These are phyloP conservation scores for Priceomyces melissophilus DNA, from an alignment of 805 yeast species.

Conservation along the genomic window DNA sequence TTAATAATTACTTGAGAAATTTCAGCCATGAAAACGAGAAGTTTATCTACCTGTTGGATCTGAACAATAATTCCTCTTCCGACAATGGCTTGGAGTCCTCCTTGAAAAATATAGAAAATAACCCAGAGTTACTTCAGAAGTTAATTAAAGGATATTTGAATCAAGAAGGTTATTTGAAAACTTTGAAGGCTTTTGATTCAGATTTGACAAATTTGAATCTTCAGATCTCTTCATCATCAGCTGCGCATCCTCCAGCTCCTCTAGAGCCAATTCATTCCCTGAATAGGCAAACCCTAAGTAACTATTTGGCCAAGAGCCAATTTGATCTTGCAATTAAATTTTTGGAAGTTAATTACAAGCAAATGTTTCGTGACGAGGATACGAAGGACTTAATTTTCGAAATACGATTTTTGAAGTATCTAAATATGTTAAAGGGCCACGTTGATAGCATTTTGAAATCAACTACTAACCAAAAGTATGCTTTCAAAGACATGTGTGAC, in stretches of 20 bases:
- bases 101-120: conserved; percentile 23
- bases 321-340: conserved; percentile 22
- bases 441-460: conserved; percentile 15
- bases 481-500: conserved; percentile 17
- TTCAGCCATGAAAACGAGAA: conserved; percentile 36
- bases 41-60: conserved; percentile 19
- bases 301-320: conserved; percentile 17
- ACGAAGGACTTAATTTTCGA: conserved; percentile 20
- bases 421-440: conserved; percentile 18
- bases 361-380: conserved; percentile 9
- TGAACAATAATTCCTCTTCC: conserved; percentile 8
- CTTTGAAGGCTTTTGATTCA: conserved; percentile 29
- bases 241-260: conserved; percentile 7
- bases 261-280: conserved; percentile 19
- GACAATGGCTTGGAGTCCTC: conserved; percentile 14
- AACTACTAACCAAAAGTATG: conserved; percentile 11
- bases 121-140: conserved; percentile 24
- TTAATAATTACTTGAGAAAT: conserved; percentile 47
- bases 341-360: conserved; percentile 17
- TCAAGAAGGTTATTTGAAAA: conserved; percentile 37
- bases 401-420: conserved; percentile 22
- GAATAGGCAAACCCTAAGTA: conserved; percentile 23
- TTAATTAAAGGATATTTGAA: conserved; percentile 37
- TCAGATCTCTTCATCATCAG: conserved; percentile 9
- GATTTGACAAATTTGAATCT: conserved; percentile 25